phyloP scores from a whole-genome alignment of 257 asterid species.

The Petrea volubilis region DNA sequence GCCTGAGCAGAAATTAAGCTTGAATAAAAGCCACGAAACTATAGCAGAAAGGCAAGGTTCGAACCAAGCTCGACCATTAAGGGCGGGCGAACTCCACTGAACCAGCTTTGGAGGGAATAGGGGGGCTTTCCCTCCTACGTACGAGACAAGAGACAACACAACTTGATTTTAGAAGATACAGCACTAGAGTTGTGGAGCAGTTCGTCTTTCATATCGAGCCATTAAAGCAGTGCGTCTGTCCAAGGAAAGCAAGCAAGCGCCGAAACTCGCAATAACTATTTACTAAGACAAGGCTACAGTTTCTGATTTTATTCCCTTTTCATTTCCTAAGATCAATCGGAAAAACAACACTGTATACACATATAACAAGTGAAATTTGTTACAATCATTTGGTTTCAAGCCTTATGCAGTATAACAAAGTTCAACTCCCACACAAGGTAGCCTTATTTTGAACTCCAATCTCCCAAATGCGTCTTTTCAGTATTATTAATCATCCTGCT shows the following conservation, averaged over 20 bases:
- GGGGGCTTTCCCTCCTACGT: too few relatives aligned
- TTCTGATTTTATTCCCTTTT: background rate
- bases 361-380: too few relatives aligned
- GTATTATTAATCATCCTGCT: background rate
- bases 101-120: too few relatives aligned
- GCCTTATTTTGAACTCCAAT: background rate
- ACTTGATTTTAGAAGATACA: too few relatives aligned
- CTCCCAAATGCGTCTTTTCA: background rate
- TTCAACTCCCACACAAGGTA: background rate
- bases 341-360: background rate
- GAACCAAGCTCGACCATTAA: too few relatives aligned
- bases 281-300: background rate
- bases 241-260: too few relatives aligned
- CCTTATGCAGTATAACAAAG: background rate
- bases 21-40: background rate
- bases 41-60: too few relatives aligned
- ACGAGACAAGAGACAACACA: too few relatives aligned
- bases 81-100: too few relatives aligned
- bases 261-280: background rate
- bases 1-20: conserved; percentile 2
- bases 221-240: too few relatives aligned
- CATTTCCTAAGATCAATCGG: background rate
- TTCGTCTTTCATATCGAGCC: too few relatives aligned
- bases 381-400: background rate
- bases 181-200: too few relatives aligned